phyloP scores from a whole-genome alignment of 164 flowering plant species.

The Litsea cubeba region DNA sequence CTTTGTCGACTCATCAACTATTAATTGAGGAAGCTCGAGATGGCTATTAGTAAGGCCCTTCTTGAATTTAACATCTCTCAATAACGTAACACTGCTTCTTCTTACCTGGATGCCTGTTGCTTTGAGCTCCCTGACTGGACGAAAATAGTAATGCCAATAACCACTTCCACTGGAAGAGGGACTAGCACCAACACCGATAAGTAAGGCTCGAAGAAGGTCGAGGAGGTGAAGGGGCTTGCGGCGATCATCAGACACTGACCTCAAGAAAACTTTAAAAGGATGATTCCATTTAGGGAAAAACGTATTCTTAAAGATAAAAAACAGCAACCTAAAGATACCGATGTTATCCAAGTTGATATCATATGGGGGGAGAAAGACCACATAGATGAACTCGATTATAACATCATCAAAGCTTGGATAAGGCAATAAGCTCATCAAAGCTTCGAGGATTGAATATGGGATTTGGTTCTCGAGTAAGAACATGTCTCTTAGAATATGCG shows the following conservation, averaged over 20 bases:
- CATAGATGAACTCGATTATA: neutral
- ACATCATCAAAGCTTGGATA: neutral
- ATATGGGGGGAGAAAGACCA: neutral
- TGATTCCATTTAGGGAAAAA: too few species aligned
- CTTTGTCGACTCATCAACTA: neutral
- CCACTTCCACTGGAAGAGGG: neutral
- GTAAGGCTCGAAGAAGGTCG: neutral
- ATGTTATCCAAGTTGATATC: neutral
- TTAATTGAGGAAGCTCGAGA: neutral
- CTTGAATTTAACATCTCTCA: neutral
- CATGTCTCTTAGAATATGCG: neutral
- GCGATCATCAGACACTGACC: neutral
- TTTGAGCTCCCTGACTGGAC: conserved; percentile 7
- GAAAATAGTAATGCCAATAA: neutral
- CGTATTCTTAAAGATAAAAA: too few species aligned
- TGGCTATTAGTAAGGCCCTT: neutral
- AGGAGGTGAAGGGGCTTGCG: conserved; percentile 7
- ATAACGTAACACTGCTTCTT: neutral
- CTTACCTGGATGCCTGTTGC: conserved; percentile 1
- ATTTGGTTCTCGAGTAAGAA: neutral
- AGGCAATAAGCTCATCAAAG: neutral
- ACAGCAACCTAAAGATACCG: too few species aligned
- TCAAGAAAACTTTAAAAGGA: too few species aligned
- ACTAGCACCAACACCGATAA: neutral
- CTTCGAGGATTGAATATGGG: neutral